Conservation (phyloP, 345 rosid genomes). For the Lagerstroemia speciosa region DNA sequence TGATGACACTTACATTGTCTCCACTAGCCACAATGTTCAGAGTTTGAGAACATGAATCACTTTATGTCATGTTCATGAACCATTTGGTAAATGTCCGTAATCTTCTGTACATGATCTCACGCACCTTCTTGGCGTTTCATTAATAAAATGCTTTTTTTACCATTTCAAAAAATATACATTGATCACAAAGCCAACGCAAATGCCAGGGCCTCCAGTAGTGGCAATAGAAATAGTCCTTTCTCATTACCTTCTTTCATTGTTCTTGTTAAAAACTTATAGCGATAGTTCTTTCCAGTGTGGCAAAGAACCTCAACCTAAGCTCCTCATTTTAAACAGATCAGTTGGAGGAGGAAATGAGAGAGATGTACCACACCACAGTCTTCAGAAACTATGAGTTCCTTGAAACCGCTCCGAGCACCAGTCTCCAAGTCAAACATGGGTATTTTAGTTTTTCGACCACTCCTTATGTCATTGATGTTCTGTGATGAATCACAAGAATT, state of each 20-base stretch:
- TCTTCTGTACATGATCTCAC: no score
- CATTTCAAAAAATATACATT: no score
- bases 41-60: no score
- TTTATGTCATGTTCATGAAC: no score
- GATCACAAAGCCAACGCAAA: background rate
- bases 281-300: background rate
- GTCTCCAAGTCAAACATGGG: constrained; percentile 85
- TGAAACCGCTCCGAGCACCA: constrained; percentile 79
- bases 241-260: background rate
- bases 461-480: constrained; percentile 69
- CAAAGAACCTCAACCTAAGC: background rate
- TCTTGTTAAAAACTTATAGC: background rate
- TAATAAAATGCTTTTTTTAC: no score
- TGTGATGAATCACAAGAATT: constrained; percentile 24
- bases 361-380: constrained; percentile 90
- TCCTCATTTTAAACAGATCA: background rate
- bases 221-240: background rate
- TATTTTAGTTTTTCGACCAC: constrained; percentile 63
- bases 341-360: constrained; percentile 3
- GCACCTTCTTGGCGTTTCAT: no score
- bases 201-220: background rate
- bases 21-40: background rate
- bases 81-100: no score
- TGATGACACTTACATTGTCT: background rate
- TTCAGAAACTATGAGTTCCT: constrained; percentile 88